phyloP scores from a whole-genome alignment of 1,284 basidiomycete genomes.

The Paramarasmius palmivorus region DNA sequence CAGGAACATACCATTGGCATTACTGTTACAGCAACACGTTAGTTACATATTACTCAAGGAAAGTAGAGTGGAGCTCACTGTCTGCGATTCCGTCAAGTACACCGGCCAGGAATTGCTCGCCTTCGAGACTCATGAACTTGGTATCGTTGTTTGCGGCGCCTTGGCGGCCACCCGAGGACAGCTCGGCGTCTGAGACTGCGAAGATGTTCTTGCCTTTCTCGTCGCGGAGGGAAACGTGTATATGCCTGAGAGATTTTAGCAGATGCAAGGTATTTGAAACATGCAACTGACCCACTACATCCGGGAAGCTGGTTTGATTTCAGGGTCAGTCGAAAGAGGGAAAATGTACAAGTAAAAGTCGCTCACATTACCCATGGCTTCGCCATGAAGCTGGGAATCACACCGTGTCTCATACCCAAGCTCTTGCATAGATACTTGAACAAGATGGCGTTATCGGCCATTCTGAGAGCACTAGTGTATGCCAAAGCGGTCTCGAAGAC shows the following conservation, averaged over 20 bases:
- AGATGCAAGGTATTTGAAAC: not conserved
- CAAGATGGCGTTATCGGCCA: slow-evolving; percentile 93
- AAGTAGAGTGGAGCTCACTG: slow-evolving; percentile 46
- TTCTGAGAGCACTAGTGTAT: slow-evolving; percentile 81
- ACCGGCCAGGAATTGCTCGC: slow-evolving; percentile 93
- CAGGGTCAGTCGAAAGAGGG: not conserved
- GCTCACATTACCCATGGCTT: slow-evolving; percentile 90
- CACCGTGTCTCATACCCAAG: slow-evolving; percentile 84
- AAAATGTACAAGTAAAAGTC: not conserved
- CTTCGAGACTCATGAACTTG: slow-evolving; percentile 79
- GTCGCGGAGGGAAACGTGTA: slow-evolving; percentile 87
- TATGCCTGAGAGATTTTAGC: slow-evolving; percentile 58
- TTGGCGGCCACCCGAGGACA: slow-evolving; percentile 55
- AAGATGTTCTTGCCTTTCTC: slow-evolving; percentile 77
- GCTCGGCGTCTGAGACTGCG: slow-evolving; percentile 62
- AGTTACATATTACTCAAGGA: slow-evolving; percentile 2
- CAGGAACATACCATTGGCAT: slow-evolving; percentile 54
- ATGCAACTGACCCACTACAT: slow-evolving; percentile 74
- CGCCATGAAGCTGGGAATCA: slow-evolving; percentile 97
- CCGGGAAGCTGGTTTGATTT: slow-evolving; percentile 69
- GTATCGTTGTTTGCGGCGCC: slow-evolving; percentile 81
- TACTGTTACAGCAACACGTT: slow-evolving; percentile 36
- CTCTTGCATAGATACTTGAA: slow-evolving; percentile 95
- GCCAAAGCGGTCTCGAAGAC: slow-evolving; percentile 94
- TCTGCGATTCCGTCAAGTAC: slow-evolving; percentile 88